phyloP scores from a whole-genome alignment of 2,329 filamentous ascomycete genomes.

The Pseudogymnoascus sp. region DNA sequence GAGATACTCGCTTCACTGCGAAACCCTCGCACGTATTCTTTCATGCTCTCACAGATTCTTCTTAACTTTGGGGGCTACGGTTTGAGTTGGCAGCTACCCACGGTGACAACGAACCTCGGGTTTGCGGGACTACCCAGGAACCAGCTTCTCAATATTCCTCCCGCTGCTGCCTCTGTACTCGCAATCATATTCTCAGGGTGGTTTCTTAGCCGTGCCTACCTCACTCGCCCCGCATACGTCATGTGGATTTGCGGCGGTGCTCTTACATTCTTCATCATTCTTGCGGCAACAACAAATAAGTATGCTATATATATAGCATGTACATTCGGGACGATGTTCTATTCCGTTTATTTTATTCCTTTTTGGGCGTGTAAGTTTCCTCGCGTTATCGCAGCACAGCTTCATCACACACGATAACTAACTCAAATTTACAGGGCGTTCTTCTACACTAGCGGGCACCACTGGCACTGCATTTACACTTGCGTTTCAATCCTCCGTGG shows the following conservation, averaged over 20 bases:
- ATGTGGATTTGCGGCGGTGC: constrained; percentile 34
- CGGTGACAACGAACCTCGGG: constrained; percentile 34
- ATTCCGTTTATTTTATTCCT: constrained; percentile 36
- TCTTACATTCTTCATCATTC: constrained; percentile 36
- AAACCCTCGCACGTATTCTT: constrained; percentile 30
- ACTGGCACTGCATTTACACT: constrained; percentile 39
- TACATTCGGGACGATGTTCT: constrained; percentile 37
- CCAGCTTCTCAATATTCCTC: constrained; percentile 38
- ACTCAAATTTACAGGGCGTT: constrained; percentile 26
- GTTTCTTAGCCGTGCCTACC: constrained; percentile 32
- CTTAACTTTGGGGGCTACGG: constrained; percentile 36
- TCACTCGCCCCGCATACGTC: constrained; percentile 33
- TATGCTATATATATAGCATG: constrained; percentile 36
- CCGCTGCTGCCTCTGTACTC: constrained; percentile 33
- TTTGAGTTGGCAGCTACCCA: constrained; percentile 35
- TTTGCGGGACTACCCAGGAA: constrained; percentile 36
- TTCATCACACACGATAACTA: background rate
- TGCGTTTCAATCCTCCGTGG: constrained; percentile 35
- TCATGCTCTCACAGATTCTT: constrained; percentile 31
- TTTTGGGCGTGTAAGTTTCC: constrained; percentile 31
- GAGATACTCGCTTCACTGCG: constrained; percentile 31
- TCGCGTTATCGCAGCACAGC: background rate
- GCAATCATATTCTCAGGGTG: constrained; percentile 33
- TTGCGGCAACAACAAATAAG: constrained; percentile 32
- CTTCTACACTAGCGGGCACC: constrained; percentile 33